phyloP scores from a whole-genome alignment of 306 rosid genomes.

The Purshia tridentata region DNA sequence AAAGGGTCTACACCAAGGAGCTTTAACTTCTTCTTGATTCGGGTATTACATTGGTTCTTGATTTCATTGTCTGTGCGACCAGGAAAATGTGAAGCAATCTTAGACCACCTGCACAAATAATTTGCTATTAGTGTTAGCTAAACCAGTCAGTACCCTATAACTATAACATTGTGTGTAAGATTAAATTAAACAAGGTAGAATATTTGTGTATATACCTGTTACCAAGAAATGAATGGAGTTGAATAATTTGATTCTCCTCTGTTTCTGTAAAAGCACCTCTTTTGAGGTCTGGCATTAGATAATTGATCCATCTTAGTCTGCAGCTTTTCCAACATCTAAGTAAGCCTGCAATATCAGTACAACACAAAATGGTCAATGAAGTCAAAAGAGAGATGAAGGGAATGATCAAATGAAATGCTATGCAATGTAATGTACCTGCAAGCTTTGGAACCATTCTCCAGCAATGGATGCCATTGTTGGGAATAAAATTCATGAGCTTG shows the following conservation, averaged over 20 bases:
- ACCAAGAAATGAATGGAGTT: constrained; percentile 80
- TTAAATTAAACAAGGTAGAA: background rate
- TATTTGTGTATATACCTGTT: constrained; percentile 59
- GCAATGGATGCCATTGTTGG: constrained; percentile 90
- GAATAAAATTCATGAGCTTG: constrained; percentile 79
- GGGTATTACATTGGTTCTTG: constrained; percentile 95
- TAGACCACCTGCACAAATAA: constrained; percentile 72
- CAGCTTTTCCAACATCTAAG: constrained; percentile 96
- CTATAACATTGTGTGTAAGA: background rate
- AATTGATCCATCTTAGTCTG: constrained; percentile 95
- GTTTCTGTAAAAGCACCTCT: constrained; percentile 84
- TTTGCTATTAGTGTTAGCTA: background rate
- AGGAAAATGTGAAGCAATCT: constrained; percentile 90
- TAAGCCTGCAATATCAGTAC: constrained; percentile 53
- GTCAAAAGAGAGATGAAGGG: background rate
- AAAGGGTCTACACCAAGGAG: constrained; percentile 62
- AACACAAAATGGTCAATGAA: constrained; percentile 7
- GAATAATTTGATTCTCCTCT: constrained; percentile 90
- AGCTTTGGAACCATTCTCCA: constrained; percentile 98
- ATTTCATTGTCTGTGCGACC: constrained; percentile 96
- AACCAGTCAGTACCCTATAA: background rate
- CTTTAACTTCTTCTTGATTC: constrained; percentile 87
- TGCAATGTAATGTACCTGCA: constrained; percentile 51
- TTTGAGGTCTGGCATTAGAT: constrained; percentile 93
- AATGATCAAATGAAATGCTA: background rate